Conservation (phyloP, 2,329 filamentous ascomycete genomes). For the Ophiocordyceps unilateralis region DNA sequence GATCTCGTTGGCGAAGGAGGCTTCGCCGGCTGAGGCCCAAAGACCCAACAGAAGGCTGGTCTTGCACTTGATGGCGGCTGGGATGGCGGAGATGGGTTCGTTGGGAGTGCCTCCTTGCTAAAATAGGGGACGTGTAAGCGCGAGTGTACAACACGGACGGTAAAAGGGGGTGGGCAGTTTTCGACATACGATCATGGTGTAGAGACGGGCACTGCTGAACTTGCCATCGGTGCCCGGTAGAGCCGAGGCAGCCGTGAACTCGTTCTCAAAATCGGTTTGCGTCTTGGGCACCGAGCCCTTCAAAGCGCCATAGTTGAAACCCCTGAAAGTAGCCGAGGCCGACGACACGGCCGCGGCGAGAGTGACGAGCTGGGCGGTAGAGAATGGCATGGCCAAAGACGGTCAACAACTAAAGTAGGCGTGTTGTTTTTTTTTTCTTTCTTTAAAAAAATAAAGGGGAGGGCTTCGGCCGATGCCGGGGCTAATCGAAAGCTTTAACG, state of each 20-base stretch:
- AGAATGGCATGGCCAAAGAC: slow-evolving; percentile 12
- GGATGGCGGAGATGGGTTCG: slow-evolving; percentile 54
- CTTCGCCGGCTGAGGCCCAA: slow-evolving; percentile 57
- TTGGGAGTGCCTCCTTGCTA: slow-evolving; percentile 48
- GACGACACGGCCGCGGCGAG: slow-evolving; percentile 17
- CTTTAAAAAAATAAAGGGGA: background rate
- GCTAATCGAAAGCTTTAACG: too few species aligned
- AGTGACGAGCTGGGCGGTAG: slow-evolving; percentile 13
- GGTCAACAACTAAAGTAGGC: slow-evolving; percentile 2
- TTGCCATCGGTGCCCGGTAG: slow-evolving; percentile 43
- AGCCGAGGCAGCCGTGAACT: slow-evolving; percentile 48
- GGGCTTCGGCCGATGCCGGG: too few species aligned
- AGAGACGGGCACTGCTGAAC: slow-evolving; percentile 57
- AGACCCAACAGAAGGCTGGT: slow-evolving; percentile 68
- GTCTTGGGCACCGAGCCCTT: slow-evolving; percentile 40
- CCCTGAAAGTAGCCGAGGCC: slow-evolving; percentile 28
- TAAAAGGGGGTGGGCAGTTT: background rate
- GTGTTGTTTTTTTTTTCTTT: too few species aligned
- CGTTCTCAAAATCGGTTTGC: slow-evolving; percentile 49
- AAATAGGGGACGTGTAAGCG: slow-evolving; percentile 3
- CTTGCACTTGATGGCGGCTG: slow-evolving; percentile 65
- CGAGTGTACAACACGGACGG: background rate
- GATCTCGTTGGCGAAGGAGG: slow-evolving; percentile 54
- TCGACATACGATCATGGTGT: slow-evolving; percentile 41
- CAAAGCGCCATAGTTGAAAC: slow-evolving; percentile 60